These are phyloP conservation scores for Nannochloris sp. DNA, from an alignment of 139 green algal species.

Conservation along the genomic window DNA sequence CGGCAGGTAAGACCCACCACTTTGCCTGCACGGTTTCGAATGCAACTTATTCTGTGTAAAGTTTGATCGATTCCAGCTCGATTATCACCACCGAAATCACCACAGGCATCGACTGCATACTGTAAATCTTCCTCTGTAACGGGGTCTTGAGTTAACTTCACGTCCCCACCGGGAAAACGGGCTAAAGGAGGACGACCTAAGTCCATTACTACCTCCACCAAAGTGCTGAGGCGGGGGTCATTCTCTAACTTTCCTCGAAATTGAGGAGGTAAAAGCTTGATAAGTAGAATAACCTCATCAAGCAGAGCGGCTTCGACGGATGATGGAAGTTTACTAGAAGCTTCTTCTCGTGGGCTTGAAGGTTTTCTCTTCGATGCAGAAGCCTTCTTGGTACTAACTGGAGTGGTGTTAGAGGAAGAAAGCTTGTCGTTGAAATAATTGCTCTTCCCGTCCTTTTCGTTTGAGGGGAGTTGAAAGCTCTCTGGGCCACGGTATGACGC, in stretches of 20 bases:
- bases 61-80: conserved; percentile 88
- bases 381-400: no score
- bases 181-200: conserved; percentile 1
- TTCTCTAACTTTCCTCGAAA: neutral
- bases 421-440: no score
- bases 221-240: neutral
- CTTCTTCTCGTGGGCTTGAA: neutral
- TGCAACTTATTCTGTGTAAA: conserved; percentile 86
- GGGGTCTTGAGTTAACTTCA: neutral
- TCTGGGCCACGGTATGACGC: neutral
- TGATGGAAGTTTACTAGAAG: neutral
- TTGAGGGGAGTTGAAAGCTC: no score
- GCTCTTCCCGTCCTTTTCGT: no score
- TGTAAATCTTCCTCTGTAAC: conserved; percentile 1
- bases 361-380: neutral
- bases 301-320: neutral
- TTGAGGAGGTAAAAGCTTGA: neutral
- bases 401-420: no score
- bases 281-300: neutral
- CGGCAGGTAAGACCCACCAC: conserved; percentile 73
- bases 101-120: neutral
- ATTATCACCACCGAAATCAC: conserved; percentile 7
- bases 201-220: conserved; percentile 12
- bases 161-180: neutral
- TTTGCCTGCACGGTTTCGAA: conserved; percentile 59